Evolutionary conservation across 208 protist species (phyloP).

Genomic region (Kentomonas sorsogonicus): DNA sequence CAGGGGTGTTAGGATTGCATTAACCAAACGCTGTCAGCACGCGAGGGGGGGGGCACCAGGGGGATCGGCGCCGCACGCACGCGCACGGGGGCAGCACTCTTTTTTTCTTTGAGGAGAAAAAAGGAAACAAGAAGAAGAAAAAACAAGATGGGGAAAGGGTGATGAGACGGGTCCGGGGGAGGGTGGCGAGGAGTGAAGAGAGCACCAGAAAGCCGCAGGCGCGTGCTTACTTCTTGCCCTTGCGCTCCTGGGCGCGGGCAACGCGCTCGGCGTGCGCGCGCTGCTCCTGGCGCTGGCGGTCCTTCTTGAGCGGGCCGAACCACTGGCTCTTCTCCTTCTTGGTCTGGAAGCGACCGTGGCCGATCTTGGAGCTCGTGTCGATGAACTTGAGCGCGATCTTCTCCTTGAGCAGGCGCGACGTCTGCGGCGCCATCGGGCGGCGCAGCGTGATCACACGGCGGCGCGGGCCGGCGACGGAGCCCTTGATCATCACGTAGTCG

Average conservation of each 20-base stretch:
- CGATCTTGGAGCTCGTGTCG: slow-evolving; percentile 99
- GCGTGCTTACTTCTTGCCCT: slow-evolving; percentile 24
- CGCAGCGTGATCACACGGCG: slow-evolving; percentile 98
- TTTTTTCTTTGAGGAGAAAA: no score
- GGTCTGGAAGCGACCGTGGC: slow-evolving; percentile 99
- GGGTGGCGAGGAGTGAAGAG: background rate
- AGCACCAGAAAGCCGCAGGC: slow-evolving; percentile 76
- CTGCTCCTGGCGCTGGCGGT: slow-evolving; percentile 79
- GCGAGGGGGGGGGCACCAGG: background rate
- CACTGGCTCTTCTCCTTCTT: slow-evolving; percentile 96
- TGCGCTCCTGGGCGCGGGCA: slow-evolving; percentile 74
- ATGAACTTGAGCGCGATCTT: slow-evolving; percentile 98
- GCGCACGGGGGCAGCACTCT: no score
- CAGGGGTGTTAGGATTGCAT: no score
- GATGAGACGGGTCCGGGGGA: background rate
- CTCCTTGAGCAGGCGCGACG: slow-evolving; percentile 83
- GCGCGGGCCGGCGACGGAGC: slow-evolving; percentile 90
- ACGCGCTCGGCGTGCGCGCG: slow-evolving; percentile 78
- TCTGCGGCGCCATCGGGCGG: slow-evolving; percentile 93
- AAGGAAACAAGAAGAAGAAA: background rate
- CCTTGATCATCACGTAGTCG: slow-evolving; percentile 98
- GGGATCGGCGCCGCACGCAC: no score
- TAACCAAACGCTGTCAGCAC: background rate
- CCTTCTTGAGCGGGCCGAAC: slow-evolving; percentile 95
- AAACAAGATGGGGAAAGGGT: background rate